Evolutionary conservation across 2,329 filamentous ascomycete genomes (phyloP).

Genomic region (Kalmusia sp.): DNA sequence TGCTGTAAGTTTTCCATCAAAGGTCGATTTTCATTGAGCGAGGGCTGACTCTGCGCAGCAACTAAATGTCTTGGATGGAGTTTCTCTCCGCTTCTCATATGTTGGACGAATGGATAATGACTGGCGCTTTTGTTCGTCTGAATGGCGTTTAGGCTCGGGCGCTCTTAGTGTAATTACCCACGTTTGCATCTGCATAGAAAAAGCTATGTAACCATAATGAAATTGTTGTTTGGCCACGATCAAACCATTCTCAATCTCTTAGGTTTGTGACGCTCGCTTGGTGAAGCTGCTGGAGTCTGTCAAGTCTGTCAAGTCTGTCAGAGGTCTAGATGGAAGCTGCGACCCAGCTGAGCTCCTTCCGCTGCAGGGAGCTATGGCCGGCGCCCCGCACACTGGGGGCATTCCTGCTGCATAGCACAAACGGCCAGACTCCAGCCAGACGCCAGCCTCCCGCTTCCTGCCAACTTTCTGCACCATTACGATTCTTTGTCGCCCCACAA

Average conservation of each 20-base stretch:
- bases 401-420: no score
- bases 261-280: no score
- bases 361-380: slow-evolving; percentile 19
- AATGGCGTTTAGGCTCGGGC: slow-evolving; percentile 33
- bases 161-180: slow-evolving; percentile 31
- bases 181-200: slow-evolving; percentile 23
- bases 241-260: no score
- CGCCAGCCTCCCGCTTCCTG: slow-evolving; percentile 16
- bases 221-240: no score
- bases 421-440: no score
- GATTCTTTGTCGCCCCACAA: no score
- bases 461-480: slow-evolving; percentile 25
- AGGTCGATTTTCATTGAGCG: background rate
- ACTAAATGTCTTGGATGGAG: slow-evolving; percentile 25
- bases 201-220: slow-evolving; percentile 14
- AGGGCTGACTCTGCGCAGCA: slow-evolving; percentile 33
- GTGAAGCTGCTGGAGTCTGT: no score
- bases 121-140: slow-evolving; percentile 20
- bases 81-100: slow-evolving; percentile 8
- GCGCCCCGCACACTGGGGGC: slow-evolving; percentile 9
- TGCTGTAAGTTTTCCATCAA: slow-evolving; percentile 51
- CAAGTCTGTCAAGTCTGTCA: no score
- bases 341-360: background rate
- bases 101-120: slow-evolving; percentile 20
- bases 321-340: background rate